phyloP scores from a whole-genome alignment of 257 asterid genomes.

The Euphrasia confusa region DNA sequence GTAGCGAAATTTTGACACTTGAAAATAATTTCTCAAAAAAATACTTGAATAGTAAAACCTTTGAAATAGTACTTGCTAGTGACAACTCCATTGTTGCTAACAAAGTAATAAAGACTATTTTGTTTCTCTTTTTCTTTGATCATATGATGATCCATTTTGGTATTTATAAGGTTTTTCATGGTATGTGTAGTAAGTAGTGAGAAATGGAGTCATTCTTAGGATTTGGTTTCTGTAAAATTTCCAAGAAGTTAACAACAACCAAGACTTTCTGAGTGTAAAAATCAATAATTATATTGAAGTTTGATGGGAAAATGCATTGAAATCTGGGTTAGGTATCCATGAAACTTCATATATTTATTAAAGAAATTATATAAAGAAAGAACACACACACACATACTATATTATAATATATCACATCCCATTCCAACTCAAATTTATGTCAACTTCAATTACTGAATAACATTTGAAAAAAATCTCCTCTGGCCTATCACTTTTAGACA shows the following conservation, averaged over 20 bases:
- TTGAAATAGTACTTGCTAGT: not conserved
- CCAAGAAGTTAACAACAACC: not conserved
- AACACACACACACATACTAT: not conserved
- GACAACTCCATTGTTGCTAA: not conserved
- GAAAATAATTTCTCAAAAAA: too few species aligned
- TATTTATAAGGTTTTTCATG: not conserved
- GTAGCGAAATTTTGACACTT: too few species aligned
- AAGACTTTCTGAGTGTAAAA: not conserved
- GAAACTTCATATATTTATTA: not conserved
- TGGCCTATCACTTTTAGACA: constrained; percentile 23
- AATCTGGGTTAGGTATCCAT: not conserved
- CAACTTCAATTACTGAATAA: constrained; percentile 30
- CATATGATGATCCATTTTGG: not conserved
- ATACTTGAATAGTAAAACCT: not conserved
- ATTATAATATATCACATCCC: constrained; percentile 17
- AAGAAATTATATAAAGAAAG: not conserved
- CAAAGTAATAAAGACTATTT: too few species aligned
- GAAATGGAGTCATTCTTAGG: not conserved
- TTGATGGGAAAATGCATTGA: not conserved
- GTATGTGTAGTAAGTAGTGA: not conserved
- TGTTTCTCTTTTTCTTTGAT: not conserved
- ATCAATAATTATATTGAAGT: not conserved
- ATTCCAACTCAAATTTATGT: constrained; percentile 39
- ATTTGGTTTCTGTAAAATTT: not conserved
- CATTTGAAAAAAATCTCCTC: constrained; percentile 30